phyloP scores from a whole-genome alignment of 2,329 filamentous ascomycete genomes.

The Stylonectria norvegica region DNA sequence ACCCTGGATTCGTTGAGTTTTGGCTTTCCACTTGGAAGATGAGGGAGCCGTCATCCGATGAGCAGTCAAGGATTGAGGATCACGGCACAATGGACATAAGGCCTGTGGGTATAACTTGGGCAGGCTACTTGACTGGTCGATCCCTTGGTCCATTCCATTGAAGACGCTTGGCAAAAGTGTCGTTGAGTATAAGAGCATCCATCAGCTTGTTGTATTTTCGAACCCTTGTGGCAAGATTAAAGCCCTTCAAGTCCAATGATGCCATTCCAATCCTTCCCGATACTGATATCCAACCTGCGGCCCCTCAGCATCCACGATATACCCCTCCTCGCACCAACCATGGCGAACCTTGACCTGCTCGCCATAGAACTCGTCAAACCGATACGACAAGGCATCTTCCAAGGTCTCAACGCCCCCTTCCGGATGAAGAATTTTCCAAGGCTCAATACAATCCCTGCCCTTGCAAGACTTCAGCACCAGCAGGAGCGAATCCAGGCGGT shows the following conservation, averaged over 20 bases:
- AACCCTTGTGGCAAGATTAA: neutral
- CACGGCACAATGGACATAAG: too few species aligned
- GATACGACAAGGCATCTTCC: conserved; percentile 44
- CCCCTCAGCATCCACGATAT: conserved; percentile 54
- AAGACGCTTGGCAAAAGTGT: neutral
- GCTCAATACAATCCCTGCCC: conserved; percentile 48
- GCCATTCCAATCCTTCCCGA: conserved; percentile 26
- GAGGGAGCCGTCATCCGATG: too few species aligned
- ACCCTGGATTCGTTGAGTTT: too few species aligned
- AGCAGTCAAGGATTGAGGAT: too few species aligned
- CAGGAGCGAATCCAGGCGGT: conserved; percentile 55
- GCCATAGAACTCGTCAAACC: conserved; percentile 53
- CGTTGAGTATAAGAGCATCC: too few species aligned
- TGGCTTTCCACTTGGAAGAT: too few species aligned
- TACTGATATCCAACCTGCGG: conserved; percentile 37
- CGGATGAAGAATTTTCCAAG: conserved; percentile 57
- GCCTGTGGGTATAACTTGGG: too few species aligned
- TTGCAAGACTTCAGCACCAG: conserved; percentile 61
- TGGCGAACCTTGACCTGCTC: conserved; percentile 48
- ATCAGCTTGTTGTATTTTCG: neutral
- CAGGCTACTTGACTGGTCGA: neutral
- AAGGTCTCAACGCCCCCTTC: conserved; percentile 49
- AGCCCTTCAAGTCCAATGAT: conserved; percentile 24
- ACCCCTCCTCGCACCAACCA: conserved; percentile 52
- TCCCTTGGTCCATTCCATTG: neutral